These are phyloP conservation scores for Phytophthora pisi DNA, from an alignment of 352 stramenopile genomes.

Conservation along the genomic window DNA sequence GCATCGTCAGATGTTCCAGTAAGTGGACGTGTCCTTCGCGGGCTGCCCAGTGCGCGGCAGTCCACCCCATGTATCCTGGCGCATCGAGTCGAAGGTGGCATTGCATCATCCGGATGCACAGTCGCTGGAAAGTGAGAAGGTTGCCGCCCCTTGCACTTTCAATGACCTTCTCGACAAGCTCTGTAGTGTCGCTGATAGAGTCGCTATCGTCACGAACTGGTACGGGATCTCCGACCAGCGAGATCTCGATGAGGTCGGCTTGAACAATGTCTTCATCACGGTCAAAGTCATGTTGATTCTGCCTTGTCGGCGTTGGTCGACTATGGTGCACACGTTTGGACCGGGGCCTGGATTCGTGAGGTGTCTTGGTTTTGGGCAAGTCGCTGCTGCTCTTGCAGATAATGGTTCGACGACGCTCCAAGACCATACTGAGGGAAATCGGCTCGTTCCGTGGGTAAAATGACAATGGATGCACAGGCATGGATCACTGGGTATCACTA, in stretches of 20 bases:
- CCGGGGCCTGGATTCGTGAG: conserved; percentile 16
- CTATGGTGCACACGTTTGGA: conserved; percentile 29
- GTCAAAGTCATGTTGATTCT: conserved; percentile 25
- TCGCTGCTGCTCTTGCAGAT: conserved; percentile 32
- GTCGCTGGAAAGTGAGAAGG: conserved; percentile 49
- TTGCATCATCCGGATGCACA: conserved; percentile 44
- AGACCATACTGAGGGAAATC: conserved; percentile 20
- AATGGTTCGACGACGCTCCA: conserved; percentile 34
- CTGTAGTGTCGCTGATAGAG: conserved; percentile 30
- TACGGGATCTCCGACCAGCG: conserved; percentile 32
- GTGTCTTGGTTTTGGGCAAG: conserved; percentile 12
- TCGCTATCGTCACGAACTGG: conserved; percentile 3
- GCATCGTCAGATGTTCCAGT: conserved; percentile 58
- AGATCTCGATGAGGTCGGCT: conserved; percentile 69
- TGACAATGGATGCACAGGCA: conserved; percentile 3
- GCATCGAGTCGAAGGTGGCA: conserved; percentile 56
- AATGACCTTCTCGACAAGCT: conserved; percentile 66
- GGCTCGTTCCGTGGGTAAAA: conserved; percentile 4
- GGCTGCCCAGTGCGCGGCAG: conserved; percentile 74
- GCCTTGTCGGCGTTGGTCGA: conserved; percentile 12
- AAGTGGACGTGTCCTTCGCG: conserved; percentile 68
- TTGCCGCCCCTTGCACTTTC: conserved; percentile 71
- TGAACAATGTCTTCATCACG: conserved; percentile 29
- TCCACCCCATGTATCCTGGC: conserved; percentile 78
- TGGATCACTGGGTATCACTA: conserved; percentile 9